Conservation (phyloP, 176 grass and related monocot genomes). For the Stipa capillata region DNA sequence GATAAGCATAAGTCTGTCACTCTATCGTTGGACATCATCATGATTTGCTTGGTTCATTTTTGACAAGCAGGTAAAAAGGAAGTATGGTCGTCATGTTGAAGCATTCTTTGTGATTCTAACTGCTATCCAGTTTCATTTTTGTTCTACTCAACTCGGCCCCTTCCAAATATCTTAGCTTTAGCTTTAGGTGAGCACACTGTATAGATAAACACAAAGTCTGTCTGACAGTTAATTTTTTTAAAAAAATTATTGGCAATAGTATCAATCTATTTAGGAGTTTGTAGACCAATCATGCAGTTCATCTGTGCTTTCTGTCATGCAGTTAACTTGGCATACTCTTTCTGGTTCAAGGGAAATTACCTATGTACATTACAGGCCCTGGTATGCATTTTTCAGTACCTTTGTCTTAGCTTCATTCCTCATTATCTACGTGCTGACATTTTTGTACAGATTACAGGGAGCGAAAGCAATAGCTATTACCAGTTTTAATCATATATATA, state of each 20-base stretch:
- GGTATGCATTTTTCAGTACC: constrained; percentile 35
- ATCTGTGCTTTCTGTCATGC: constrained; percentile 4
- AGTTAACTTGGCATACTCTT: constrained; percentile 93
- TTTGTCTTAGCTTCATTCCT: background rate
- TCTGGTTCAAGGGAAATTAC: constrained; percentile 84
- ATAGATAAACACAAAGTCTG: background rate
- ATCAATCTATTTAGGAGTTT: background rate
- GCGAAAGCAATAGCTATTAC: background rate
- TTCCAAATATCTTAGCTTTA: constrained; percentile 96
- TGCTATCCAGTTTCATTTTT: constrained; percentile 82
- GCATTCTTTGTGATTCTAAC: constrained; percentile 73
- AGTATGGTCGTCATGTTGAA: constrained; percentile 72
- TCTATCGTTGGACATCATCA: constrained; percentile 1
- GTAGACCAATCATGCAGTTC: constrained; percentile 1
- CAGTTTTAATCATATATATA: background rate
- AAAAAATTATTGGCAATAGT: background rate
- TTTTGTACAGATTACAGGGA: background rate
- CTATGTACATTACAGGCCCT: constrained; percentile 47
- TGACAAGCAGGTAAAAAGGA: constrained; percentile 62
- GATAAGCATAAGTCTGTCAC: background rate
- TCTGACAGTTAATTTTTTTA: background rate
- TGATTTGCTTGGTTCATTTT: background rate
- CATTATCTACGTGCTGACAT: constrained; percentile 4
- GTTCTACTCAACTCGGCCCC: constrained; percentile 88
- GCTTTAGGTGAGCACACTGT: constrained; percentile 53